Evolutionary conservation across 2,329 filamentous ascomycete genomes (phyloP).

Genomic region (Colletotrichum tamarilloi): DNA sequence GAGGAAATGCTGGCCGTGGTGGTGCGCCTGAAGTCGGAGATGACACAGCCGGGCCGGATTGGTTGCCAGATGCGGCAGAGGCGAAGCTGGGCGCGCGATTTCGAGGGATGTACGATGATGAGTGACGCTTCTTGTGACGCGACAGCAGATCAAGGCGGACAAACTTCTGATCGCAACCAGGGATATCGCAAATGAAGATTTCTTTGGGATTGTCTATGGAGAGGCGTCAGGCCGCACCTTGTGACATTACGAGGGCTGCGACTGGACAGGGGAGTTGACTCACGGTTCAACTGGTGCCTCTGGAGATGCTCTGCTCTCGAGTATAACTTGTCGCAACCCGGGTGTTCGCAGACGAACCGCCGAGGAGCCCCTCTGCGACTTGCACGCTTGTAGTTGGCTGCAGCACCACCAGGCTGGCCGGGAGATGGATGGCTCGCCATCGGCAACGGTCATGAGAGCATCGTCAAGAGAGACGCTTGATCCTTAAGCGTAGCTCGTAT

Average conservation of each 20-base stretch:
- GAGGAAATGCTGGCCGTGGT: slow-evolving; percentile 31
- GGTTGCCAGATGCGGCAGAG: slow-evolving; percentile 38
- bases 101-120: slow-evolving; percentile 61
- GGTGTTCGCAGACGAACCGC: slow-evolving; percentile 72
- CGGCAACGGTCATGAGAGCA: slow-evolving; percentile 14
- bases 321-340: slow-evolving; percentile 82
- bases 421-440: slow-evolving; percentile 28
- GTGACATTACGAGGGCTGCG: background rate
- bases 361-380: slow-evolving; percentile 62
- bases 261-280: background rate
- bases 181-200: slow-evolving; percentile 81
- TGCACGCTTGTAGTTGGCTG: slow-evolving; percentile 58
- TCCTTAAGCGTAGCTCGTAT: background rate
- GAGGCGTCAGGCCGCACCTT: slow-evolving; percentile 5
- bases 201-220: slow-evolving; percentile 79
- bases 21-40: slow-evolving; percentile 38
- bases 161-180: slow-evolving; percentile 80
- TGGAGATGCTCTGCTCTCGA: slow-evolving; percentile 85
- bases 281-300: slow-evolving; percentile 82
- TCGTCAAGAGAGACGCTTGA: background rate
- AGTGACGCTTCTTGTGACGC: slow-evolving; percentile 74
- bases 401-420: slow-evolving; percentile 27
- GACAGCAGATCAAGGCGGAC: slow-evolving; percentile 82
- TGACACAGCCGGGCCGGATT: slow-evolving; percentile 5
- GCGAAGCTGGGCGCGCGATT: slow-evolving; percentile 63